These are phyloP conservation scores for Tetrapyrgos nigripes DNA, from an alignment of 1,284 basidiomycete species.

Conservation along the genomic window DNA sequence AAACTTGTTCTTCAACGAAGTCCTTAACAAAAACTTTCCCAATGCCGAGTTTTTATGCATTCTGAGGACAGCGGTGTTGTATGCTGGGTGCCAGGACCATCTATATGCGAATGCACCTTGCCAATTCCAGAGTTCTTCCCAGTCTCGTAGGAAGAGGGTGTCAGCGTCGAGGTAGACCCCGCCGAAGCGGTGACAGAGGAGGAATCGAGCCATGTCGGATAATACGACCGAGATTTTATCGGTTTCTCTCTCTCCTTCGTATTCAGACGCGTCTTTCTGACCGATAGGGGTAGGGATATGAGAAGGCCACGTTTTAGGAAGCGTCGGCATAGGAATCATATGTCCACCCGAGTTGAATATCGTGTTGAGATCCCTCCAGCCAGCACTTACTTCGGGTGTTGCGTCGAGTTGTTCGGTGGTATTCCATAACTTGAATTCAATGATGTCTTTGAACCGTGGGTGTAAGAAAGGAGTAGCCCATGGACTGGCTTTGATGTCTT, in stretches of 20 bases:
- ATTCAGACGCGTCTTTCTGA: conserved; percentile 9
- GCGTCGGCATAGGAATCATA: conserved; percentile 53
- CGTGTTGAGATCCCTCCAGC: conserved; percentile 75
- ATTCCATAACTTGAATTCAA: conserved; percentile 91
- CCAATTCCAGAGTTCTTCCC: conserved; percentile 92
- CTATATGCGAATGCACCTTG: conserved; percentile 88
- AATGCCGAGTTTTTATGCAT: conserved; percentile 85
- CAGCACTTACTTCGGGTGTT: conserved; percentile 75
- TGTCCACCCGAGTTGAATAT: conserved; percentile 84
- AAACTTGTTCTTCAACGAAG: conserved; percentile 82
- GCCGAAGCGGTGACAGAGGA: conserved; percentile 85
- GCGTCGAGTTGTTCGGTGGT: conserved; percentile 89
- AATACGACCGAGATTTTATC: conserved; percentile 81
- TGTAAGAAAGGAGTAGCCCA: conserved; percentile 90
- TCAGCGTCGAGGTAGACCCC: conserved; percentile 91
- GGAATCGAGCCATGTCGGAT: conserved; percentile 89
- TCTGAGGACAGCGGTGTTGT: conserved; percentile 88
- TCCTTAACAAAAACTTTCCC: conserved; percentile 83
- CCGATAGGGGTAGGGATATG: conserved; percentile 33
- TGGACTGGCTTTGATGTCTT: conserved; percentile 73
- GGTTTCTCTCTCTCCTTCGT: conserved; percentile 41
- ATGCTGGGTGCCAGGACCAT: conserved; percentile 82
- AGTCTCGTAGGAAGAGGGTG: conserved; percentile 86
- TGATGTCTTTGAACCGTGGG: conserved; percentile 79
- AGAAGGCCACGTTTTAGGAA: conserved; percentile 39